Evolutionary conservation across 495 filamentous ascomycete species (phyloP), one percentile per base, ranked within the genome.

Genomic region (Penicillium longicatenatum): DNA sequence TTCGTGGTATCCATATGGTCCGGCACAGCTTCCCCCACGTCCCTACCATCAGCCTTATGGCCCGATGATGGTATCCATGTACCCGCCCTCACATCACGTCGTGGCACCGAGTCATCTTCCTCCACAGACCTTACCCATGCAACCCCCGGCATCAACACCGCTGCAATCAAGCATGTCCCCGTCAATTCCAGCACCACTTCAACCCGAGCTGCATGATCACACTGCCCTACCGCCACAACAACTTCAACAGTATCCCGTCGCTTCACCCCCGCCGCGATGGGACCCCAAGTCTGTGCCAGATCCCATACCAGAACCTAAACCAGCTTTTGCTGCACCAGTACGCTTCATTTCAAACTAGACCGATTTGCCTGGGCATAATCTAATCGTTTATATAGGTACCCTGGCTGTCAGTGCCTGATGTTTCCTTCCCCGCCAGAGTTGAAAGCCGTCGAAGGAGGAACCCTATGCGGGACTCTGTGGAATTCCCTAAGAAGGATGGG

Each of bases 321-420:
- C 67, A 33, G 81, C 82, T 0, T 93, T 87, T 66, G 79, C 76
- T 64, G 80, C 86, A 63, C 85, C 86, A 19, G 87, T 91, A 79
- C 81, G 86, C 80, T 26, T 7, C 20, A 41, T 37, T 42, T 17
- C 26, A 20, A 41, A 29, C 31, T 1, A 4, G 16, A 21, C 21
- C 10, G 14, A 44, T 14, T 29, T 33, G 19, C 30, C 22, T n/a
- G 22, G 43, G 37, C 46, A 39, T 41, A 54, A 26, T 52, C 57
- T 65, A 16, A 60, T 41, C 26, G 19, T 51, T 33, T 20, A 58
- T 22, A 44, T 62, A 90, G 85, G 75, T 97, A 3, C 92, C 92
- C 11, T 96, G 92, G 92, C 77, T 87, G n/a, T 96, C 92, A 24
- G 78, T 80, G 31, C 84, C 87, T 3, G 85, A 88, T 21, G 61